These are phyloP conservation scores for Zychaea mexicana DNA, from an alignment of 371 early-diverging fungal genomes.

Conservation along the genomic window DNA sequence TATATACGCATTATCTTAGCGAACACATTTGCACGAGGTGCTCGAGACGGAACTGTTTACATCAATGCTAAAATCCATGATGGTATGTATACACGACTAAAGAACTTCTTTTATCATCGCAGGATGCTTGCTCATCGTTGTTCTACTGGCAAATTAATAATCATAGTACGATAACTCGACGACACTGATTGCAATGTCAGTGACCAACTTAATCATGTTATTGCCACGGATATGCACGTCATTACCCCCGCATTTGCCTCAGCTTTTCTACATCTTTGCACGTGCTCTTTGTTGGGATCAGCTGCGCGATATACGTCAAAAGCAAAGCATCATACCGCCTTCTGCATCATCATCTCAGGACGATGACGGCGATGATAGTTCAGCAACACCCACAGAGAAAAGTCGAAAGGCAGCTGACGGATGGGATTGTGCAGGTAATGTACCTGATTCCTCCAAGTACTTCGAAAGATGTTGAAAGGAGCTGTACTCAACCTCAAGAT, in stretches of 20 bases:
- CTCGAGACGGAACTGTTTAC: constrained; percentile 59
- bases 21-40: constrained; percentile 65
- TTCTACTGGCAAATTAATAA: neutral
- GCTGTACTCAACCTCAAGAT: neutral
- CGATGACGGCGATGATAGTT: neutral
- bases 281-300: constrained; percentile 69
- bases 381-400: constrained; percentile 1
- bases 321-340: constrained; percentile 21
- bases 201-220: constrained; percentile 67
- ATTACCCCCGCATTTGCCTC: constrained; percentile 56
- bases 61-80: constrained; percentile 59
- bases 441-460: neutral
- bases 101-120: neutral
- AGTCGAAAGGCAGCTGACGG: constrained; percentile 18
- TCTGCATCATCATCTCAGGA: neutral
- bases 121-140: neutral
- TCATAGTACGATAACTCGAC: constrained; percentile 66
- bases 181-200: constrained; percentile 59
- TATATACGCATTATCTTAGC: constrained; percentile 19
- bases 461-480: neutral
- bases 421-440: constrained; percentile 54
- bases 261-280: constrained; percentile 61
- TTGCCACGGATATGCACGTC: constrained; percentile 67
- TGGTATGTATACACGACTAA: constrained; percentile 34
- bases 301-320: constrained; percentile 45